phyloP scores from a whole-genome alignment of 441 rosid genomes.

The Gossypium davidsonii region DNA sequence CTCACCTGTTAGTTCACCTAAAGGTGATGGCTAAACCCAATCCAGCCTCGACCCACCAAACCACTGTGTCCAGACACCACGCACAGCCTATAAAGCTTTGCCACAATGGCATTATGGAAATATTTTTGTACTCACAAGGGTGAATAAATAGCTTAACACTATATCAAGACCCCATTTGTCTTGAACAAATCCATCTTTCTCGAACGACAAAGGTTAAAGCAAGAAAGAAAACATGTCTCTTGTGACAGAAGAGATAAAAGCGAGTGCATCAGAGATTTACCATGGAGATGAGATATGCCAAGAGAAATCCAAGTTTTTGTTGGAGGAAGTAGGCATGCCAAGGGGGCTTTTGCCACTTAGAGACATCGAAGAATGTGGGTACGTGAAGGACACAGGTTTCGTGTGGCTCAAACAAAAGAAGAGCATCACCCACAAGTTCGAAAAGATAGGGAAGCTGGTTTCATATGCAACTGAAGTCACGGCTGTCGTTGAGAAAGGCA shows the following conservation, averaged over 20 bases:
- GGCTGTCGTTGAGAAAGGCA: conserved; percentile 45
- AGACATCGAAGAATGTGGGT: conserved; percentile 79
- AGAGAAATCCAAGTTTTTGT: conserved; percentile 55
- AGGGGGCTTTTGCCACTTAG: conserved; percentile 72
- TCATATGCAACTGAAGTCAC: conserved; percentile 55
- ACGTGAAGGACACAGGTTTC: conserved; percentile 66
- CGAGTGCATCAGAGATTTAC: conserved; percentile 63
- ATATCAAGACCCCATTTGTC: conserved; percentile 7
- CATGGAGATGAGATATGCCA: conserved; percentile 67
- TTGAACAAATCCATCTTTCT: neutral
- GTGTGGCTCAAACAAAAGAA: conserved; percentile 95
- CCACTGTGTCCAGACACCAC: neutral
- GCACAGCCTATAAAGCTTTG: neutral
- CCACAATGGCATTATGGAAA: conserved; percentile 14
- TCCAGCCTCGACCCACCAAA: neutral
- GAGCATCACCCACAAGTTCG: conserved; percentile 72
- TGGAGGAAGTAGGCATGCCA: conserved; percentile 55
- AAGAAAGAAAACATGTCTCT: conserved; percentile 36
- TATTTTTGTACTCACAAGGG: conserved; percentile 12
- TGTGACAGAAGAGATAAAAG: conserved; percentile 62
- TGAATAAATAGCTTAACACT: neutral
- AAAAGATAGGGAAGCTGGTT: conserved; percentile 46
- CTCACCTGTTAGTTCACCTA: neutral
- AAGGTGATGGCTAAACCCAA: neutral
- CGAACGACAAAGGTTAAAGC: neutral